phyloP scores from a whole-genome alignment of 129 eudicot species.

The Helianthus tuberosus region DNA sequence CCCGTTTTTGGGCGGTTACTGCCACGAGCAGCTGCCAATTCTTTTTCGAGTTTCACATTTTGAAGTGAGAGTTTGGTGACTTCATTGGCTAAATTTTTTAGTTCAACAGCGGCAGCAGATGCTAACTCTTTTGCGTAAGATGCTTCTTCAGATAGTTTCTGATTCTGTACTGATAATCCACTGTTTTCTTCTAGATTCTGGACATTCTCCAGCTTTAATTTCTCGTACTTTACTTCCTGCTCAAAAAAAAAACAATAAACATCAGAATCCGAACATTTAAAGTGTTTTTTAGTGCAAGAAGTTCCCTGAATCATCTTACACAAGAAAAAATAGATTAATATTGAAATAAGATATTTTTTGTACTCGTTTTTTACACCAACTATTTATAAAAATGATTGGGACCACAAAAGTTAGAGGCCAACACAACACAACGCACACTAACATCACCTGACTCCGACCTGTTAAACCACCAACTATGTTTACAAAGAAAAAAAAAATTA shows the following conservation, averaged over 20 bases:
- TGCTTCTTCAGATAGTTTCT: conserved; percentile 94
- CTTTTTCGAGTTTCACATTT: conserved; percentile 85
- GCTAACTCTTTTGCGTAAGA: conserved; percentile 97
- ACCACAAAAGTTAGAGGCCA: too few species aligned
- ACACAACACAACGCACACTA: too few species aligned
- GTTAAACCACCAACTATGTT: too few species aligned
- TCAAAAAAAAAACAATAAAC: conserved; percentile 5
- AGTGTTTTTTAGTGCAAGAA: background rate
- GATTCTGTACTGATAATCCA: conserved; percentile 82
- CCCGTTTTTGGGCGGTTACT: conserved; percentile 56
- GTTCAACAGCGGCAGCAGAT: conserved; percentile 95
- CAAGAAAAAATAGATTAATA: background rate
- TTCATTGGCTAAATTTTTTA: conserved; percentile 88
- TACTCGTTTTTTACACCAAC: background rate
- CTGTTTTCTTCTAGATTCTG: conserved; percentile 80
- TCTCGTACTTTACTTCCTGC: conserved; percentile 87
- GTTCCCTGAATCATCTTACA: too few species aligned
- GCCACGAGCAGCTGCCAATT: conserved; percentile 59
- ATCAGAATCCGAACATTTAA: background rate
- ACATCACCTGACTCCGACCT: too few species aligned
- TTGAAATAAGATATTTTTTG: background rate
- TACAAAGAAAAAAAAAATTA: too few species aligned
- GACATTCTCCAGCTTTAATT: conserved; percentile 69
- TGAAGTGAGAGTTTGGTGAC: conserved; percentile 84
- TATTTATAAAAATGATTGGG: too few species aligned